Percentiles rank a stretch among this genome's conserved stretches.
Conservation (phyloP, 2,329 filamentous ascomycete species). For the Penicillium palitans region DNA sequence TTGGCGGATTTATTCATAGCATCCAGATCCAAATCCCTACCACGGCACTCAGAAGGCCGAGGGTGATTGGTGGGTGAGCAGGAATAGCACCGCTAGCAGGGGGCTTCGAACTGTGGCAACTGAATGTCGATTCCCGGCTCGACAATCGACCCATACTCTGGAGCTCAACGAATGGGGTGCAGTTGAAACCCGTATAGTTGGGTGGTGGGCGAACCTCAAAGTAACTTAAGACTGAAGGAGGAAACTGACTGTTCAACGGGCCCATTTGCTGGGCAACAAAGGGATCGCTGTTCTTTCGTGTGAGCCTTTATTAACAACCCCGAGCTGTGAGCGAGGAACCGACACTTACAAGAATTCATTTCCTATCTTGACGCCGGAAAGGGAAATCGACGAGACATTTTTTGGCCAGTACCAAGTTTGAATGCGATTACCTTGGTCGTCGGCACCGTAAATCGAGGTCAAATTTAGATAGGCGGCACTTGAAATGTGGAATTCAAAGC, state of each 20-base stretch:
- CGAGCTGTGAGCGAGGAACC: too few relatives aligned
- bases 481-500: too few relatives aligned
- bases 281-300: not conserved
- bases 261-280: constrained; percentile 1
- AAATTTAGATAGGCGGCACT: too few relatives aligned
- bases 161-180: not conserved
- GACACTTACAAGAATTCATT: too few relatives aligned
- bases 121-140: not conserved
- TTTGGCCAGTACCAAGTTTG: too few relatives aligned
- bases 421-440: too few relatives aligned
- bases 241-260: not conserved
- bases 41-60: not conserved
- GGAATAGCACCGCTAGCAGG: not conserved
- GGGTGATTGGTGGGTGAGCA: not conserved
- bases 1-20: not conserved
- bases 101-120: not conserved
- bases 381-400: too few relatives aligned
- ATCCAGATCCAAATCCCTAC: not conserved
- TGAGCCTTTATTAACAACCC: not conserved
- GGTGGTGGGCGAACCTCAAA: not conserved
- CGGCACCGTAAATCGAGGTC: too few relatives aligned
- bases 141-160: not conserved
- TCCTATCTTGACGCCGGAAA: too few relatives aligned
- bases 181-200: not conserved
- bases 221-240: not conserved